Evolutionary conservation across 2,329 filamentous ascomycete genomes (phyloP).

Genomic region (Aspergillus sp.): DNA sequence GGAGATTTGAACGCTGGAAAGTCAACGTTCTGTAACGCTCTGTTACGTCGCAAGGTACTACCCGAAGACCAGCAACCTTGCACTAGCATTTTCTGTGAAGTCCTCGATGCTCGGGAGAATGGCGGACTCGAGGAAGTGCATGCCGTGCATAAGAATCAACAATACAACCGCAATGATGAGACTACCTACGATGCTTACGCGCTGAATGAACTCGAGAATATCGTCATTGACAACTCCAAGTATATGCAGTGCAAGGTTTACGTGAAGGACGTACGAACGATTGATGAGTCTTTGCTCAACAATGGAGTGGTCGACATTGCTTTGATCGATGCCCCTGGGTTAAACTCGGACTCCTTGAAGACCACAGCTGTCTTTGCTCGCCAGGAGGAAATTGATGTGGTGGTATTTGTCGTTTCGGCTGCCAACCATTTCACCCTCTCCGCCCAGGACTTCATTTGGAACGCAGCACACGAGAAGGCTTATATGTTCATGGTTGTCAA

Average conservation of each 20-base stretch:
- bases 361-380: slow-evolving; percentile 96
- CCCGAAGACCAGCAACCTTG: slow-evolving; percentile 98
- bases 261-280: slow-evolving; percentile 81
- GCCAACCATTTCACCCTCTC: slow-evolving; percentile 98
- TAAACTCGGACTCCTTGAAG: slow-evolving; percentile 95
- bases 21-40: slow-evolving; percentile 98
- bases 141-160: slow-evolving; percentile 77
- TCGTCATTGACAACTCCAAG: slow-evolving; percentile 82
- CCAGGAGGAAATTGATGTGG: slow-evolving; percentile 97
- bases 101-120: slow-evolving; percentile 89
- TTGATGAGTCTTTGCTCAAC: slow-evolving; percentile 91
- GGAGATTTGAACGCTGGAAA: slow-evolving; percentile 97
- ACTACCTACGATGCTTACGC: slow-evolving; percentile 87
- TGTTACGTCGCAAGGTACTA: slow-evolving; percentile 84
- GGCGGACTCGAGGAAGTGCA: slow-evolving; percentile 91
- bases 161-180: slow-evolving; percentile 88
- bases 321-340: slow-evolving; percentile 89
- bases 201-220: slow-evolving; percentile 76
- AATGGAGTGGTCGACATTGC: slow-evolving; percentile 98
- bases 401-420: slow-evolving; percentile 96
- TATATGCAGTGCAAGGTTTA: slow-evolving; percentile 98
- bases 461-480: slow-evolving; percentile 92
- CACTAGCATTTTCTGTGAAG: slow-evolving; percentile 97
- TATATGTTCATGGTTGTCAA: slow-evolving; percentile 99
- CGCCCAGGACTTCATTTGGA: slow-evolving; percentile 96